phyloP scores from a whole-genome alignment of 768 basidiomycete genomes.

The Boletus subcaerulescens region DNA sequence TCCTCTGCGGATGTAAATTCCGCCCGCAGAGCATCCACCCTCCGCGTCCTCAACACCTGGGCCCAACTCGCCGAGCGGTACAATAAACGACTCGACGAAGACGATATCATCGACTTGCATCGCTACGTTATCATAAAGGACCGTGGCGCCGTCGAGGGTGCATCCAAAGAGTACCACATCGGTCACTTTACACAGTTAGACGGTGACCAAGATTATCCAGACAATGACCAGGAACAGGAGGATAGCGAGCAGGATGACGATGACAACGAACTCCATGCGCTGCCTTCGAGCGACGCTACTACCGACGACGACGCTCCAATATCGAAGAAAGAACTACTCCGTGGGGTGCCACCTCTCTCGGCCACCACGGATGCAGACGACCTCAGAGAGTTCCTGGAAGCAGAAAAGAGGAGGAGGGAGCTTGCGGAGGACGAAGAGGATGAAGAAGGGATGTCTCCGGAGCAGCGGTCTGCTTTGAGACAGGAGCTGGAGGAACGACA shows the following conservation, averaged over 20 bases:
- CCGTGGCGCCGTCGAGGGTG: conserved; percentile 58
- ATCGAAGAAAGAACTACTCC: conserved; percentile 32
- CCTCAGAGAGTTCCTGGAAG: conserved; percentile 63
- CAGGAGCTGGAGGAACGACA: conserved; percentile 15
- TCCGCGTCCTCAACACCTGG: conserved; percentile 63
- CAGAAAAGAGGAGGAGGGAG: conserved; percentile 53
- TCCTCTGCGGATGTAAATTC: conserved; percentile 44
- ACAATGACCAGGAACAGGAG: conserved; percentile 41
- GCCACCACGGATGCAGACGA: conserved; percentile 56
- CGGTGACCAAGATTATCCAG: conserved; percentile 39
- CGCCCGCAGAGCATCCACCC: conserved; percentile 50
- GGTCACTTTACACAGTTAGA: conserved; percentile 48
- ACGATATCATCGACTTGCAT: conserved; percentile 73
- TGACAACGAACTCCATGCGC: conserved; percentile 56
- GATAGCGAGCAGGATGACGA: conserved; percentile 50
- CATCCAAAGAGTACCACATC: conserved; percentile 43
- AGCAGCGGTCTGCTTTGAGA: conserved; percentile 12
- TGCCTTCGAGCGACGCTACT: conserved; percentile 34
- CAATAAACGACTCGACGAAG: conserved; percentile 64
- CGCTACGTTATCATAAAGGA: conserved; percentile 63
- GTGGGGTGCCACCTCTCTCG: conserved; percentile 43
- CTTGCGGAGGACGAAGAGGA: conserved; percentile 30
- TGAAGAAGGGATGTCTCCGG: conserved; percentile 23
- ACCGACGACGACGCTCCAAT: conserved; percentile 28
- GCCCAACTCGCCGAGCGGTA: conserved; percentile 66